These are phyloP conservation scores for Hortiboletus flavorubellus DNA, from an alignment of 768 basidiomycete species.

Conservation along the genomic window DNA sequence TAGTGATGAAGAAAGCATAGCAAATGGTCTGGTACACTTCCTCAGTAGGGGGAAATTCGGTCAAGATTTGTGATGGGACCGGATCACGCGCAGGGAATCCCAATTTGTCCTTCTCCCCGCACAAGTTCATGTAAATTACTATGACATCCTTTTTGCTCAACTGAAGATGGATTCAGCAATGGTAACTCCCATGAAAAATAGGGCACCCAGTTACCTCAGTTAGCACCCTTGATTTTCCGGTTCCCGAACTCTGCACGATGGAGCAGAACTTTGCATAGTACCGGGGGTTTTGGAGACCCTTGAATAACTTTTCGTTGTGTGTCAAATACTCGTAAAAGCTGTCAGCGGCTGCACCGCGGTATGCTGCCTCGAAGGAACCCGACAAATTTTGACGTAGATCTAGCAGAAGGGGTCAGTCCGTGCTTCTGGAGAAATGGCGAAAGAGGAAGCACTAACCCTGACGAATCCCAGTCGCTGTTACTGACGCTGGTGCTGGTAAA, in stretches of 20 bases:
- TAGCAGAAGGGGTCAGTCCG: background rate
- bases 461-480: background rate
- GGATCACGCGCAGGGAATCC: slow-evolving; percentile 16
- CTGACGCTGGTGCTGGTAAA: background rate
- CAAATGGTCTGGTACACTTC: slow-evolving; percentile 2
- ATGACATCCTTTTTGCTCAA: slow-evolving; percentile 10
- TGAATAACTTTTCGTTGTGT: too few species aligned
- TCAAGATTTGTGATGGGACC: slow-evolving; percentile 14
- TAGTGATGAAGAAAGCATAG: slow-evolving; percentile 12
- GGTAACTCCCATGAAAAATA: too few species aligned
- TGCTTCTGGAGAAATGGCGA: background rate
- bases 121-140: slow-evolving; percentile 20
- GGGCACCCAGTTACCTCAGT: background rate
- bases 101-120: background rate
- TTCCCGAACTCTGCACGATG: slow-evolving; percentile 13
- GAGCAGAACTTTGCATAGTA: background rate
- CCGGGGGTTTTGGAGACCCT: too few species aligned
- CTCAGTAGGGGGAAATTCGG: background rate
- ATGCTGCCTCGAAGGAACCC: background rate
- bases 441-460: background rate
- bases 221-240: slow-evolving; percentile 13
- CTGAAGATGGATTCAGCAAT: background rate
- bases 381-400: background rate
- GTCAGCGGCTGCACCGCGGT: slow-evolving; percentile 6
- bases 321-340: slow-evolving; percentile 11